Conservation (phyloP, 1,284 basidiomycete species). For the Microbotryomycetes sp. region DNA sequence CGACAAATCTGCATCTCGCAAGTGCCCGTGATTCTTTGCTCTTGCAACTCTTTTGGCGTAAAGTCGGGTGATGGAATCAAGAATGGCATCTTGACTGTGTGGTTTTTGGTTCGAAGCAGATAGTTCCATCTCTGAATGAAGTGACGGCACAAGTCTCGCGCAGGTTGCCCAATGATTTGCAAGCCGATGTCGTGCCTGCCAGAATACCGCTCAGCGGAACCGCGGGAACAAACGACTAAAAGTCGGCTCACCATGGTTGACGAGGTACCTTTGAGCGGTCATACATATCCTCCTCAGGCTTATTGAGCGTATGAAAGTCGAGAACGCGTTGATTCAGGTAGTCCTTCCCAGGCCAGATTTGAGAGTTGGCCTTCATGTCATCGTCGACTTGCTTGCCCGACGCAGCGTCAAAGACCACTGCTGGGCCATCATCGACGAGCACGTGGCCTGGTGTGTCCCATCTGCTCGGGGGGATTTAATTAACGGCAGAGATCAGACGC, state of each 20-base stretch:
- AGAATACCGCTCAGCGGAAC: neutral
- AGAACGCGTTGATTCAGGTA: slow-evolving; percentile 84
- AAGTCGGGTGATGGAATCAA: slow-evolving; percentile 91
- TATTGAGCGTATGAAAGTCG: slow-evolving; percentile 82
- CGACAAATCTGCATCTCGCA: slow-evolving; percentile 97
- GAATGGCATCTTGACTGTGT: slow-evolving; percentile 86
- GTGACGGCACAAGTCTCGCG: slow-evolving; percentile 88
- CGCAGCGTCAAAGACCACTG: slow-evolving; percentile 26
- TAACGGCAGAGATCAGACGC: neutral
- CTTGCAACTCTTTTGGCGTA: slow-evolving; percentile 68
- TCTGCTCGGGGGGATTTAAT: slow-evolving; percentile 29
- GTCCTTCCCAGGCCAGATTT: slow-evolving; percentile 61
- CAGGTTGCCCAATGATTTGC: slow-evolving; percentile 94
- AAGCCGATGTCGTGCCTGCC: slow-evolving; percentile 88
- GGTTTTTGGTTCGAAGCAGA: slow-evolving; percentile 89
- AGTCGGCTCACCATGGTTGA: slow-evolving; percentile 78
- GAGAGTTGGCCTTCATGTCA: slow-evolving; percentile 3
- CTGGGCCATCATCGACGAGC: slow-evolving; percentile 68
- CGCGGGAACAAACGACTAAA: neutral
- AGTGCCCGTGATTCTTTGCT: slow-evolving; percentile 83
- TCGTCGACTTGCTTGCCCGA: slow-evolving; percentile 52
- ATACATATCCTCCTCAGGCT: slow-evolving; percentile 91
- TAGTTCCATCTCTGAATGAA: slow-evolving; percentile 93
- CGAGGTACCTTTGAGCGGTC: slow-evolving; percentile 80
- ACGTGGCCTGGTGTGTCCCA: slow-evolving; percentile 88